Conservation (phyloP, 2,329 filamentous ascomycete genomes). For the Aureobasidium sp. region DNA sequence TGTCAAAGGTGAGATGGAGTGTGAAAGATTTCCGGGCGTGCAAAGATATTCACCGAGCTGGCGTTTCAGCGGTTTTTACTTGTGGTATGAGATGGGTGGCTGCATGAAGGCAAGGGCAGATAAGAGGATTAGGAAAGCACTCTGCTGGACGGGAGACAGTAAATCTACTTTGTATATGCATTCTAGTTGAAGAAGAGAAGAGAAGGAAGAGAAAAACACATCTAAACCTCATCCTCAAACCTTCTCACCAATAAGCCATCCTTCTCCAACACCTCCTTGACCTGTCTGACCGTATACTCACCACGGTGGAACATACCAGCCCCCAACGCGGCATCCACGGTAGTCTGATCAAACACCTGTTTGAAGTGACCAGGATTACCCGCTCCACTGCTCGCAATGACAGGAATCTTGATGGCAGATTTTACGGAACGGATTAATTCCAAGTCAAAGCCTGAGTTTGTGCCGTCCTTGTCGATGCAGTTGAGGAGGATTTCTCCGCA, state of each 20-base stretch:
- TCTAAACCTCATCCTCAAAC: slow-evolving; percentile 53
- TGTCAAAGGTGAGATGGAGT: no score
- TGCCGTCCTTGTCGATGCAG: slow-evolving; percentile 95
- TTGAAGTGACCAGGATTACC: slow-evolving; percentile 81
- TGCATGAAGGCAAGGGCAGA: no score
- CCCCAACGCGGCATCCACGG: slow-evolving; percentile 84
- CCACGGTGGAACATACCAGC: slow-evolving; percentile 96
- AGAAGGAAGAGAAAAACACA: no score
- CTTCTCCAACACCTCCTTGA: slow-evolving; percentile 71
- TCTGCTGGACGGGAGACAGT: no score
- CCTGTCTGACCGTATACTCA: slow-evolving; percentile 89
- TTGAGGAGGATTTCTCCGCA: slow-evolving; percentile 91
- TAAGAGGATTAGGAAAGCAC: no score
- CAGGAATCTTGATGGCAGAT: slow-evolving; percentile 75
- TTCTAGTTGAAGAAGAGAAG: no score
- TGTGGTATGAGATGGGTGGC: no score
- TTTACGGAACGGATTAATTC: slow-evolving; percentile 89
- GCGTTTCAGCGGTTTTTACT: no score
- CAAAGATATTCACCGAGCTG: no score
- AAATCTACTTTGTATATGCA: no score
- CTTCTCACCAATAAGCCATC: slow-evolving; percentile 70
- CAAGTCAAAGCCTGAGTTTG: slow-evolving; percentile 87
- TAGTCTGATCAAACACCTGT: slow-evolving; percentile 79
- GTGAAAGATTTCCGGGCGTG: no score
- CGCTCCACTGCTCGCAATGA: slow-evolving; percentile 90